Evolutionary conservation across 371 early-diverging fungal genomes (phyloP).

Genomic region (Lichtheimia corymbifera): DNA sequence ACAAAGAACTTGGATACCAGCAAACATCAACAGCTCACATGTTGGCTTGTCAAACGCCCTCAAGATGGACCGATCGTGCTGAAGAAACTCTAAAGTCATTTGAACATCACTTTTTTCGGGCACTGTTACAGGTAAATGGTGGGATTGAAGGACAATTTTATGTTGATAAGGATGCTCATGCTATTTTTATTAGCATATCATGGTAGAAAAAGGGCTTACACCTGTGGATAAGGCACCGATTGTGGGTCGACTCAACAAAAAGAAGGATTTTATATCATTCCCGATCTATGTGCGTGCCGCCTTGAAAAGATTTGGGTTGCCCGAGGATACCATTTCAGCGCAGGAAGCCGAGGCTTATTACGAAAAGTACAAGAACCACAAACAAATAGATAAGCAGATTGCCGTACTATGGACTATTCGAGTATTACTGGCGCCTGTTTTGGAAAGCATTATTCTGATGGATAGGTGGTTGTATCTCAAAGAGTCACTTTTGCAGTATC

Average conservation of each 20-base stretch:
- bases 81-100: slow-evolving; percentile 64
- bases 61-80: slow-evolving; percentile 68
- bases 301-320: slow-evolving; percentile 44
- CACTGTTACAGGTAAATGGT: slow-evolving; percentile 58
- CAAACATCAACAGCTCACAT: slow-evolving; percentile 78
- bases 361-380: slow-evolving; percentile 20
- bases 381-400: slow-evolving; percentile 58
- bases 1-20: slow-evolving; percentile 24
- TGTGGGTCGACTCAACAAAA: slow-evolving; percentile 63
- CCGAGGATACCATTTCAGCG: slow-evolving; percentile 41
- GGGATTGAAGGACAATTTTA: background rate
- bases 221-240: slow-evolving; percentile 52
- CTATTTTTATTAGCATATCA: slow-evolving; percentile 32
- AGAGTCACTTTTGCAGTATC: slow-evolving; percentile 29
- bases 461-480: slow-evolving; percentile 74
- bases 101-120: slow-evolving; percentile 74
- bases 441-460: slow-evolving; percentile 77
- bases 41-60: slow-evolving; percentile 83
- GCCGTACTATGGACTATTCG: slow-evolving; percentile 81
- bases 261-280: slow-evolving; percentile 42
- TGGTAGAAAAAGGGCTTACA: slow-evolving; percentile 57
- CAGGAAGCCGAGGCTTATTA: slow-evolving; percentile 47
- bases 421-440: slow-evolving; percentile 69
- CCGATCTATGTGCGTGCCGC: slow-evolving; percentile 40
- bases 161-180: background rate